Base-by-base conservation (phyloP, 805 yeast species). In the Lachancea waltii region DNA sequence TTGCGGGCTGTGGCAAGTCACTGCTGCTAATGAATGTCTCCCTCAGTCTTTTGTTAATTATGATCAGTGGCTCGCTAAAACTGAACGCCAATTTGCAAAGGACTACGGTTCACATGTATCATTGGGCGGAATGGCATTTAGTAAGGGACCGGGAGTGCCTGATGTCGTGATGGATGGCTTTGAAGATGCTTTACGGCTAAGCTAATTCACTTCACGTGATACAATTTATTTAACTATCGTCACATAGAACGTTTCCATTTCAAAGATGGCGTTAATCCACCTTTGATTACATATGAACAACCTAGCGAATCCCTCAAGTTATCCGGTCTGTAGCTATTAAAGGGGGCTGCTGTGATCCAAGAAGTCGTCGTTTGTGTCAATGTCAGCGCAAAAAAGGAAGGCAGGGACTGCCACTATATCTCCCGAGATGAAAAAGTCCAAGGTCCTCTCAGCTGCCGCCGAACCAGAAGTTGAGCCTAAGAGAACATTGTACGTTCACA, bases 61-160 rank as follows among this genome's bases (percentile, higher is more conserved):
- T 54, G 64, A 67, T 14, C 69, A 65, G 3, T 50, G 68, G 42
- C 67, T 65, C 31, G 43, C 60, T 3, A 45, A 60, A 11, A 64
- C 70, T 19, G 57, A 65, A 23, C 39, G 51, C 14, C 47, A 54
- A n/a, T 40, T 72, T 3, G 37, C 58, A 3, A 41, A 54, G 1
- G 60, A 61, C 11, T 73, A 66, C 48, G 46, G 56, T 1, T 64
- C 69, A 24, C 63, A 62, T 28, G 51, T 80, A 10, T 70, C 77
- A 0, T 51, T 83, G 2, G 87, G 92, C 14, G 97, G 97, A 0
- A 85, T 84, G 78, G 69, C 78, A 2, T 77, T 83, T 47, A 83
- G 86, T 7, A 75, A 72, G 30, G 90, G 95, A 1, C 78, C 85
- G 7, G 96, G 96, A 1, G 89, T 89, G 2, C 95, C 95, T 1